Conservation (phyloP, 768 basidiomycete genomes). For the Amanita exitialis region DNA sequence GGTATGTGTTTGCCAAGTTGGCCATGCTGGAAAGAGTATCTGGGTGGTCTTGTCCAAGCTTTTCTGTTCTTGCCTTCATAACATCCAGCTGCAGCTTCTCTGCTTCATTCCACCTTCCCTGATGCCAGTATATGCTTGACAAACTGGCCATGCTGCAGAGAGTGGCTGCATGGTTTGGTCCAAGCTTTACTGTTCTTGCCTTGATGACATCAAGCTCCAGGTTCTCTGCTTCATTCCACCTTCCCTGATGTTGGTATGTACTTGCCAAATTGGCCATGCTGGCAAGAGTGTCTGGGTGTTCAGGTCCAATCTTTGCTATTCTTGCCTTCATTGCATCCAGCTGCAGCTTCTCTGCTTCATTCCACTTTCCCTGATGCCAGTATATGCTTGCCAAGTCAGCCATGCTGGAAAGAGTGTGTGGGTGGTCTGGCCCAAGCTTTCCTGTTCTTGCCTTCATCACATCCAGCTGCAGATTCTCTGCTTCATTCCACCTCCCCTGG, state of each 20-base stretch:
- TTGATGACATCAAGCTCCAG: no score
- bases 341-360: not conserved
- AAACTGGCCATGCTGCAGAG: no score
- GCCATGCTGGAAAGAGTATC: not conserved
- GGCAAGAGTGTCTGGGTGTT: not conserved
- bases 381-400: not conserved
- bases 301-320: not conserved
- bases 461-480: not conserved
- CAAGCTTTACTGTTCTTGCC: no score
- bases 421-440: not conserved
- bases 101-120: no score
- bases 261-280: no score
- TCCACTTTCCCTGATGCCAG: not conserved
- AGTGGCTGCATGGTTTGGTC: no score
- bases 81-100: no score
- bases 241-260: no score
- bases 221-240: no score
- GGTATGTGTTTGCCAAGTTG: no score
- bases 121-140: no score
- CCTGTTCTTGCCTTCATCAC: not conserved
- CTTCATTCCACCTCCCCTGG: not conserved
- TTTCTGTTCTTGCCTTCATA: not conserved
- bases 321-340: not conserved
- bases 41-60: not conserved
- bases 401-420: not conserved